phyloP scores from a whole-genome alignment of 148 eudicot genomes.

The Spergularia bocconei region DNA sequence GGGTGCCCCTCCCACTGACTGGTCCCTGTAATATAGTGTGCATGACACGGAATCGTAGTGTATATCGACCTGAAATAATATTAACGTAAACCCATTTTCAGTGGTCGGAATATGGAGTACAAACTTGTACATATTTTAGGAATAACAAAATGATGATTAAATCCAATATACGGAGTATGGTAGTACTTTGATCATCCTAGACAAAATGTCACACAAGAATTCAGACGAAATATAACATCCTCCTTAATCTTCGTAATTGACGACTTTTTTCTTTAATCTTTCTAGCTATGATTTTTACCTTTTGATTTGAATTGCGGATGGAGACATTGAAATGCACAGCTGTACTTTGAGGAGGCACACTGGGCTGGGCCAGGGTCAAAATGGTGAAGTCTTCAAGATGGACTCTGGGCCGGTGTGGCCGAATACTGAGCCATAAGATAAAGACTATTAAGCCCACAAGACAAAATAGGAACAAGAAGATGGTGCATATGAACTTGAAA shows the following conservation, averaged over 20 bases:
- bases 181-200: too few species aligned
- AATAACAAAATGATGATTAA: too few species aligned
- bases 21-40: constrained; percentile 43
- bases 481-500: constrained; percentile 63
- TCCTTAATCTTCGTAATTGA: too few species aligned
- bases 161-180: too few species aligned
- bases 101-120: too few species aligned
- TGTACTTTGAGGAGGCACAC: constrained; percentile 42
- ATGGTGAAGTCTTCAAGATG: constrained; percentile 48
- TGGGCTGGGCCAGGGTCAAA: constrained; percentile 47
- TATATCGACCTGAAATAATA: constrained; percentile 34
- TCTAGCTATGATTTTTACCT: too few species aligned
- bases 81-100: too few species aligned
- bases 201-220: too few species aligned
- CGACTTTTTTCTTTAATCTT: too few species aligned
- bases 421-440: constrained; percentile 71
- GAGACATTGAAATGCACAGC: constrained; percentile 50
- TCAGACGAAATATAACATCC: too few species aligned
- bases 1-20: constrained; percentile 42
- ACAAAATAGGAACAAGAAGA: constrained; percentile 49
- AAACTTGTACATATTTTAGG: too few species aligned
- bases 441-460: constrained; percentile 56
- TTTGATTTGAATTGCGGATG: constrained; percentile 66
- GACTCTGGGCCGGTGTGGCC: constrained; percentile 81
- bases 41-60: constrained; percentile 55